Base-by-base conservation (phyloP, 768 basidiomycete species). In the Leccinellum luteum region DNA sequence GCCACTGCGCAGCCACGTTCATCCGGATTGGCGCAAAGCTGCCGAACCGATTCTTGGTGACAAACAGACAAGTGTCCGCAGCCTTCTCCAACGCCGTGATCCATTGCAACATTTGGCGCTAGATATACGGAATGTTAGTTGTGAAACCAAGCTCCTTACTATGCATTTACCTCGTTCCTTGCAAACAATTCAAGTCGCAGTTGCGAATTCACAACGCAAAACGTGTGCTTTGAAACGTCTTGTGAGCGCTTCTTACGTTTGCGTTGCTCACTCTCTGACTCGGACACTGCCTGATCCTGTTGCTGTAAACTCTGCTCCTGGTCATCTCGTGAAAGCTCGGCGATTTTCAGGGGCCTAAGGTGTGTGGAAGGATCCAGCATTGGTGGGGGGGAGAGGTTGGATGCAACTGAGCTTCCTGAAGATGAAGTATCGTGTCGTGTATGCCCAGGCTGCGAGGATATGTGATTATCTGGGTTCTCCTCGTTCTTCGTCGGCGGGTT, bases 61-160 rank as follows among this genome's bases (percentile, higher is more conserved):
- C 83, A 76, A 90, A 98, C 56, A 86, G 84, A n/a, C 87, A 91
- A 27, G 82, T 79, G 17, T 81, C 79, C 1, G 91, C 86, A 27
- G 87, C 86, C 58, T 85, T 85, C 69, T 98, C 90, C 57, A 99
- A 75, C 0, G 91, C 90, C 7, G 94, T 90, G 50, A 98, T 94
- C 84, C 94, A 98, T 70, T 99, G 96, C 55, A 92, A 77, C 93
- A 98, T 97, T 79, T 97, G 94, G 19, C 96, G 84, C 90, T 92
- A 61, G 3, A 45, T 14, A 17, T 35, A 25, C 12, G 43, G 4
- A 28, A 43, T 2, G 35, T 69, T 48, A 66, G 51, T 51, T 25
- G 17, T 12, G 44, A 35, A 31, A 27, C 3, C 17, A 45, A 35
- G 38, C 12, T 31, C 28, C 25, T 30, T 19, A 19, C 6, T 1